Percentiles rank a stretch among this genome's conserved stretches.
phyloP scores from a whole-genome alignment of 2,329 filamentous ascomycete genomes.

The Taxawa tesnikishii region DNA sequence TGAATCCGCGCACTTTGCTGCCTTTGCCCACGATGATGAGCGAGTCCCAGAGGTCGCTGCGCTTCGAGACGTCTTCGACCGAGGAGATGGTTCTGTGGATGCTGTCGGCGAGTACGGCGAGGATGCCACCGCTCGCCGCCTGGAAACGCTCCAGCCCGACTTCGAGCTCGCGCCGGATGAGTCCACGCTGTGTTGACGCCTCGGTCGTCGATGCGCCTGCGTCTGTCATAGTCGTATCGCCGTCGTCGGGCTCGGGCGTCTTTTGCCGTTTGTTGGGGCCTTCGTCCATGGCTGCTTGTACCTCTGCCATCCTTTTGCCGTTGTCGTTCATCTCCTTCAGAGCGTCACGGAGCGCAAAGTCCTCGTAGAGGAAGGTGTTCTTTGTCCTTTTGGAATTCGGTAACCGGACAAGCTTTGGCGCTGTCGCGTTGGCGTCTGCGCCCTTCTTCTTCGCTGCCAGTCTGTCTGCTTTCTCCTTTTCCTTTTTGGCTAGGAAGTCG shows the following conservation, averaged over 20 bases:
- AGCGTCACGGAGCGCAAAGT: slow-evolving; percentile 43
- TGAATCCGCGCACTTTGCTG: slow-evolving; percentile 60
- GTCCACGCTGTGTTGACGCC: slow-evolving; percentile 16
- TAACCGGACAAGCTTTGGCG: slow-evolving; percentile 46
- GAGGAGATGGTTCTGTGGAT: slow-evolving; percentile 75
- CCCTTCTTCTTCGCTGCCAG: slow-evolving; percentile 45
- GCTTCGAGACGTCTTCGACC: slow-evolving; percentile 73
- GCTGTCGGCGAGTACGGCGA: slow-evolving; percentile 72
- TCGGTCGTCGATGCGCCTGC: slow-evolving; percentile 10
- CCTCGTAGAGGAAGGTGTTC: slow-evolving; percentile 64
- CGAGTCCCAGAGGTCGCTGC: slow-evolving; percentile 81
- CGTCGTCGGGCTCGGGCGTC: slow-evolving; percentile 19
- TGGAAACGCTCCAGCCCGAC: slow-evolving; percentile 65
- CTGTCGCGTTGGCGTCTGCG: slow-evolving; percentile 38
- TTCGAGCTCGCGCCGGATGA: slow-evolving; percentile 52
- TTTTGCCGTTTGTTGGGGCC: slow-evolving; percentile 28
- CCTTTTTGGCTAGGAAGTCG: slow-evolving; percentile 57
- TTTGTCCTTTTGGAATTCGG: slow-evolving; percentile 61
- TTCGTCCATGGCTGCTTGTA: slow-evolving; percentile 39
- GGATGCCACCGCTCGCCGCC: slow-evolving; percentile 51
- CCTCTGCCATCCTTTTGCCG: slow-evolving; percentile 34
- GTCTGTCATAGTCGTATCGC: slow-evolving; percentile 11
- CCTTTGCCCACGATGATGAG: slow-evolving; percentile 89
- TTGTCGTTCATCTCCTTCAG: slow-evolving; percentile 38
- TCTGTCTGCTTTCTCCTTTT: slow-evolving; percentile 64